Evolutionary conservation across 139 green algal genomes (phyloP).

Genomic region (Picochlorum sp.): DNA sequence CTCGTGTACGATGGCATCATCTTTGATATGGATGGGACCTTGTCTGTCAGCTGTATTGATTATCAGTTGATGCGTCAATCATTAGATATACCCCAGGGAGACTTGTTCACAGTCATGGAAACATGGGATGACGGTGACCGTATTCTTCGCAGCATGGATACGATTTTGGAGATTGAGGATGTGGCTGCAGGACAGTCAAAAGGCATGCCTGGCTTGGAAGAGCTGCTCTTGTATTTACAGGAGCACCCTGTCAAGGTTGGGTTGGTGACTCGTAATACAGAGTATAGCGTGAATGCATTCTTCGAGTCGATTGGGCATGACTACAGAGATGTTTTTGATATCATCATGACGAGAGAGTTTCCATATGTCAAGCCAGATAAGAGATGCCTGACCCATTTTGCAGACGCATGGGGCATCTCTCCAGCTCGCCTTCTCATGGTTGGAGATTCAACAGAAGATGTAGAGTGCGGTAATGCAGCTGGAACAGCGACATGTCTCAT

Average conservation of each 20-base stretch:
- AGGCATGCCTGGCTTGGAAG: conserved; percentile 36
- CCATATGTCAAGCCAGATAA: conserved; percentile 62
- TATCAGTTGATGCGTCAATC: conserved; percentile 53
- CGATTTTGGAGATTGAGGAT: conserved; percentile 66
- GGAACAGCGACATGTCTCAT: conserved; percentile 61
- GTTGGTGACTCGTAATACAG: conserved; percentile 66
- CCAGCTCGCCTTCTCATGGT: conserved; percentile 61
- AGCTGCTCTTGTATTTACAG: conserved; percentile 26
- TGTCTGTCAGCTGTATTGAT: conserved; percentile 55
- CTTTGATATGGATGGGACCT: conserved; percentile 46
- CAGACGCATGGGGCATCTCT: conserved; percentile 32
- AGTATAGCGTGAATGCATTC: conserved; percentile 44
- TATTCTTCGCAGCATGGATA: conserved; percentile 19
- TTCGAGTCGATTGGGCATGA: conserved; percentile 52
- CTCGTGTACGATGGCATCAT: conserved; percentile 22
- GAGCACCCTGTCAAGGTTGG: conserved; percentile 28
- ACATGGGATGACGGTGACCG: conserved; percentile 34
- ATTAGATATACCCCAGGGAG: conserved; percentile 50
- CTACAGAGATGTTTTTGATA: conserved; percentile 40
- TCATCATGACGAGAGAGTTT: conserved; percentile 56
- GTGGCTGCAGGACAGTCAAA: conserved; percentile 28
- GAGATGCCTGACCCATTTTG: conserved; percentile 49
- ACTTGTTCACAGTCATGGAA: conserved; percentile 71
- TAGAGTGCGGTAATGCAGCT: conserved; percentile 52
- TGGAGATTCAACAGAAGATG: conserved; percentile 46